phyloP scores from a whole-genome alignment of 768 basidiomycete species.

The Boletus eberwhitei region DNA sequence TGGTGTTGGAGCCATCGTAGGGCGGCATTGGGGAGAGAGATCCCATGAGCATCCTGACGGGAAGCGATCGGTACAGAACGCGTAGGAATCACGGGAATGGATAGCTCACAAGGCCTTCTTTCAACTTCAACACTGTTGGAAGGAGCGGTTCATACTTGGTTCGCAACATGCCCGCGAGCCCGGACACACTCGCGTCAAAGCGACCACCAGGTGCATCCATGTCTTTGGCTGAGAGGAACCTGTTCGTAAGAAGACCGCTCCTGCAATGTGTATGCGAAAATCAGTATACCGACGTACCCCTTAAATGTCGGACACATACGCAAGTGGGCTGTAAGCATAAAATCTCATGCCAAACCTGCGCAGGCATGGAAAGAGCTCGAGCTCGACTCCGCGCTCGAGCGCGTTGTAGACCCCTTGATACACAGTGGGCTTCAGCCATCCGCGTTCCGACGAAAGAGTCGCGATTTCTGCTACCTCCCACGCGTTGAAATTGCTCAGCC shows the following conservation, averaged over 20 bases:
- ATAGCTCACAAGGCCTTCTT: constrained; percentile 2
- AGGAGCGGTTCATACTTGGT: background rate
- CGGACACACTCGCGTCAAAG: background rate
- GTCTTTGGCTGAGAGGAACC: background rate
- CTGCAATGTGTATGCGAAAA: background rate
- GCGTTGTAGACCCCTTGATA: background rate
- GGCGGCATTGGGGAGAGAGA: background rate
- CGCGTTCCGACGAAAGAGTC: background rate
- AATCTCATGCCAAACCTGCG: background rate
- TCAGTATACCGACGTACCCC: background rate
- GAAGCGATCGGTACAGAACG: background rate
- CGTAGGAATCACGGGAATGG: background rate
- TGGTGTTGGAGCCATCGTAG: background rate
- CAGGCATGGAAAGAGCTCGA: background rate
- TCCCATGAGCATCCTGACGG: background rate
- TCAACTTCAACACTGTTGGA: constrained; percentile 1
- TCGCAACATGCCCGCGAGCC: background rate
- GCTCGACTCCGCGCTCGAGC: background rate
- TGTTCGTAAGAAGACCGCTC: background rate
- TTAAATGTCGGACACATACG: background rate
- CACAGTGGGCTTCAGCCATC: background rate
- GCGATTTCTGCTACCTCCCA: background rate
- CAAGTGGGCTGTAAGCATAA: background rate
- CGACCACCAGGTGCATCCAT: background rate
- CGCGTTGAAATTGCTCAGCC: background rate